A percentile compares a stretch with the other conserved stretches of the same genome.
phyloP scores from a whole-genome alignment of 352 stramenopile genomes.

The Plasmopara muralis region DNA sequence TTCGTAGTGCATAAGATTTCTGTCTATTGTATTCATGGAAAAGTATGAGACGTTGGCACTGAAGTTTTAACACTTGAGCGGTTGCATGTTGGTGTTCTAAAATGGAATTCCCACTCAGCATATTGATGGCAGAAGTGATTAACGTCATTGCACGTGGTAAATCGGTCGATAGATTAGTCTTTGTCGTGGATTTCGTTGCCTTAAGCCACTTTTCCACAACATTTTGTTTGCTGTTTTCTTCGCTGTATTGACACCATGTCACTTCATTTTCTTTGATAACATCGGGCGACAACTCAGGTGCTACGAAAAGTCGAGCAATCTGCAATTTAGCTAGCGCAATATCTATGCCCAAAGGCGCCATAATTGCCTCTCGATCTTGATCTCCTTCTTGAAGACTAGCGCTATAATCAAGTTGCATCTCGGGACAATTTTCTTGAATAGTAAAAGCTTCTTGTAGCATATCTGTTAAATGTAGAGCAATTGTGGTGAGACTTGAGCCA shows the following conservation, averaged over 20 bases:
- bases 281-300: slow-evolving; percentile 19
- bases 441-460: slow-evolving; percentile 18
- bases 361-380: slow-evolving; percentile 9
- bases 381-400: not conserved
- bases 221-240: slow-evolving; percentile 29
- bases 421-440: slow-evolving; percentile 8
- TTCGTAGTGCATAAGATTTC: slow-evolving; percentile 14
- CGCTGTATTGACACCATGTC: slow-evolving; percentile 58
- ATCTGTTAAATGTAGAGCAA: slow-evolving; percentile 3
- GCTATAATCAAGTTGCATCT: slow-evolving; percentile 3
- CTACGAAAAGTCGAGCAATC: slow-evolving; percentile 32
- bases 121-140: slow-evolving; percentile 19
- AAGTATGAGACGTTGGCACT: slow-evolving; percentile 37
- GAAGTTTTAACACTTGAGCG: slow-evolving; percentile 25
- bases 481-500: not conserved
- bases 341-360: slow-evolving; percentile 16
- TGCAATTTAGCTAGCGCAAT: slow-evolving; percentile 33
- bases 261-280: slow-evolving; percentile 46
- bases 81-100: slow-evolving; percentile 20
- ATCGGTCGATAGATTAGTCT: slow-evolving; percentile 12
- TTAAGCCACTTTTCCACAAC: slow-evolving; percentile 72
- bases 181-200: slow-evolving; percentile 25
- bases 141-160: slow-evolving; percentile 29
- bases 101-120: slow-evolving; percentile 5
- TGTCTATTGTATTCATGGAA: slow-evolving; percentile 29